Percentiles rank a stretch among this genome's conserved stretches.
phyloP scores from a whole-genome alignment of 352 stramenopile genomes.

The Phytophthora aleatoria region DNA sequence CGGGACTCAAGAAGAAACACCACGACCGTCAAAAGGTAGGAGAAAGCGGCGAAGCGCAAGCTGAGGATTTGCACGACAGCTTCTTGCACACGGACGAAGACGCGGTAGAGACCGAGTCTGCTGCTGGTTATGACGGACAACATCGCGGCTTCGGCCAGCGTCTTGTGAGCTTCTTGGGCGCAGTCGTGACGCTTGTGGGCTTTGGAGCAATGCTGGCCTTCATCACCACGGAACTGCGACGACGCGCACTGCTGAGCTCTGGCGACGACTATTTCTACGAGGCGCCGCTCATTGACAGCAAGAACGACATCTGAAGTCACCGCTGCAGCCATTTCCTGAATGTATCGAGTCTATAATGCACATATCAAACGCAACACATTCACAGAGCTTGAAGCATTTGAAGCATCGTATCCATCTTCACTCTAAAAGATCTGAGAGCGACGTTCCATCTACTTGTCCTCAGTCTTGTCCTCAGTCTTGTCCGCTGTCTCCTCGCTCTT shows the following conservation, averaged over 20 bases:
- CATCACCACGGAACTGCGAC: constrained; percentile 40
- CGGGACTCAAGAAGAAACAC: constrained; percentile 51
- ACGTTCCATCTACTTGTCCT: constrained; percentile 31
- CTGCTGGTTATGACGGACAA: not conserved
- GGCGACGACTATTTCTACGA: constrained; percentile 69
- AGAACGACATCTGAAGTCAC: constrained; percentile 36
- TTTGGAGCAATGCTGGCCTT: constrained; percentile 53
- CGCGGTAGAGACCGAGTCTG: constrained; percentile 19
- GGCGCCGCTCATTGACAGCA: constrained; percentile 64
- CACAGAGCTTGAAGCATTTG: constrained; percentile 25
- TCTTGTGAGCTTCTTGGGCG: constrained; percentile 66
- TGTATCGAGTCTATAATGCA: constrained; percentile 20
- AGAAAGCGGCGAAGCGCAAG: constrained; percentile 28
- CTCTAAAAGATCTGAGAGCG: constrained; percentile 15
- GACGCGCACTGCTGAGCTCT: constrained; percentile 37
- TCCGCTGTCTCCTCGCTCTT: constrained; percentile 15
- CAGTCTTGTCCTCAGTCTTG: constrained; percentile 11
- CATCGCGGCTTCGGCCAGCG: constrained; percentile 47
- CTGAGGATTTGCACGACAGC: constrained; percentile 53
- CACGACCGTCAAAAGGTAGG: constrained; percentile 44
- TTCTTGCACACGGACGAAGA: constrained; percentile 68
- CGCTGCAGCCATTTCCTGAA: constrained; percentile 4
- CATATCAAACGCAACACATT: constrained; percentile 19
- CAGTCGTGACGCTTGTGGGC: constrained; percentile 62
- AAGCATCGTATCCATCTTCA: constrained; percentile 32